These are phyloP conservation scores for Alternaria angustiovoidea DNA, from an alignment of 2,329 filamentous ascomycete species.

Conservation along the genomic window DNA sequence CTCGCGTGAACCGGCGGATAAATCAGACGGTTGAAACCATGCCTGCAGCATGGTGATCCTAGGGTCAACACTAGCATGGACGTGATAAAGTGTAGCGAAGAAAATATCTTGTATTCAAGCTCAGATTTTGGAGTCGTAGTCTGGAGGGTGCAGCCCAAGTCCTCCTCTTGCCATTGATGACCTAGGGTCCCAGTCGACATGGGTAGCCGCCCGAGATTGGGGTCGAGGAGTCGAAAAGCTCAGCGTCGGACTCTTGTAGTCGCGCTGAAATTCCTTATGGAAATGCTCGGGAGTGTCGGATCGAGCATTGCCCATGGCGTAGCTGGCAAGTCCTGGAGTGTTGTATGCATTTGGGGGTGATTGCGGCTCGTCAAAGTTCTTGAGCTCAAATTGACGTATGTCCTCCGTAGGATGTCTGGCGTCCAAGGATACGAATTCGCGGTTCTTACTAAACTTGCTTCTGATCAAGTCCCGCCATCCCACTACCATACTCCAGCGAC, in stretches of 20 bases:
- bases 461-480: conserved; percentile 78
- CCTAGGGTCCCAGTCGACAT: conserved; percentile 49
- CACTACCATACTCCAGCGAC: conserved; percentile 81
- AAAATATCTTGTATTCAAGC: conserved; percentile 10
- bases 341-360: conserved; percentile 38
- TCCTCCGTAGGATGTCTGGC: conserved; percentile 58
- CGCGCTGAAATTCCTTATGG: conserved; percentile 46
- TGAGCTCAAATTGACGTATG: conserved; percentile 46
- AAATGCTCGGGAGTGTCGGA: conserved; percentile 48
- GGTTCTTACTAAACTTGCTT: conserved; percentile 61
- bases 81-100: conserved; percentile 7
- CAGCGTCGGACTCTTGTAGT: conserved; percentile 49
- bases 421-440: conserved; percentile 90
- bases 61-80: conserved; percentile 1
- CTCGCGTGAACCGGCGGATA: conserved; percentile 9
- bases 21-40: conserved; percentile 10
- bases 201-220: conserved; percentile 38
- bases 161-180: conserved; percentile 51
- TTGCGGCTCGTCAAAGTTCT: conserved; percentile 42
- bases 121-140: conserved; percentile 44
- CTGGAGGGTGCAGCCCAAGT: conserved; percentile 49
- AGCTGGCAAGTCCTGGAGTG: conserved; percentile 34
- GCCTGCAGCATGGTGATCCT: neutral
- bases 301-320: conserved; percentile 27
- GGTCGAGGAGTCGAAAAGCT: conserved; percentile 55